phyloP scores from a whole-genome alignment of 257 asterid species.

The Capsicum chinense region DNA sequence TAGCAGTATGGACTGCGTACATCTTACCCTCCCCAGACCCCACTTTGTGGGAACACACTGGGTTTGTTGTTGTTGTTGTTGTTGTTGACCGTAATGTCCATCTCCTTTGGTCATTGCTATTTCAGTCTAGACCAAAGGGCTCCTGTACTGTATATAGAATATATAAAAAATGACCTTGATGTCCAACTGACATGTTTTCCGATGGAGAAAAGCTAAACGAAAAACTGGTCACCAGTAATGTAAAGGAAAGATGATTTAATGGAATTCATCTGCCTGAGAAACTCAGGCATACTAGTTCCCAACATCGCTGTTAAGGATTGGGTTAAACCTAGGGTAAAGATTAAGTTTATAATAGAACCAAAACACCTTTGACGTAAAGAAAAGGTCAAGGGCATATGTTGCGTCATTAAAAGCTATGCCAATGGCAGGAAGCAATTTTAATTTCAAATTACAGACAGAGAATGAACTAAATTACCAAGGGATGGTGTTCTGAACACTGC shows the following conservation, averaged over 20 bases:
- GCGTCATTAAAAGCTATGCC: not conserved
- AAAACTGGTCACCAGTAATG: not conserved
- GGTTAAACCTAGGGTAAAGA: not conserved
- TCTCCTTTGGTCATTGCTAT: not conserved
- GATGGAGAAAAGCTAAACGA: constrained; percentile 16
- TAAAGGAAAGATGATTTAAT: constrained; percentile 1
- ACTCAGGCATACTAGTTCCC: constrained; percentile 1
- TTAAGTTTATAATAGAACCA: constrained; percentile 15
- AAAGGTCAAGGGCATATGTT: not conserved
- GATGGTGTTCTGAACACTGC: constrained; percentile 89
- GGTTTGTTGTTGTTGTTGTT: too few species aligned
- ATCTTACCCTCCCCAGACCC: too few species aligned
- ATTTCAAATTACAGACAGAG: not conserved
- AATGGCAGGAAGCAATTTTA: constrained; percentile 1
- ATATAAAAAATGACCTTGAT: not conserved
- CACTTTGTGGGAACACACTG: too few species aligned
- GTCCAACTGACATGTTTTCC: not conserved
- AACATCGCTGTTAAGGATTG: not conserved
- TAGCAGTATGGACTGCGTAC: too few species aligned
- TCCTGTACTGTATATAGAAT: not conserved
- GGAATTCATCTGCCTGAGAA: constrained; percentile 6
- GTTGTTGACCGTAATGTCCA: too few species aligned
- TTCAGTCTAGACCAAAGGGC: constrained; percentile 18
- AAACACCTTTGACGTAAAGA: not conserved
- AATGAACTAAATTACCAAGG: constrained; percentile 51